These are phyloP conservation scores for Astragalus membranaceus DNA, from an alignment of 306 rosid genomes.

Conservation along the genomic window DNA sequence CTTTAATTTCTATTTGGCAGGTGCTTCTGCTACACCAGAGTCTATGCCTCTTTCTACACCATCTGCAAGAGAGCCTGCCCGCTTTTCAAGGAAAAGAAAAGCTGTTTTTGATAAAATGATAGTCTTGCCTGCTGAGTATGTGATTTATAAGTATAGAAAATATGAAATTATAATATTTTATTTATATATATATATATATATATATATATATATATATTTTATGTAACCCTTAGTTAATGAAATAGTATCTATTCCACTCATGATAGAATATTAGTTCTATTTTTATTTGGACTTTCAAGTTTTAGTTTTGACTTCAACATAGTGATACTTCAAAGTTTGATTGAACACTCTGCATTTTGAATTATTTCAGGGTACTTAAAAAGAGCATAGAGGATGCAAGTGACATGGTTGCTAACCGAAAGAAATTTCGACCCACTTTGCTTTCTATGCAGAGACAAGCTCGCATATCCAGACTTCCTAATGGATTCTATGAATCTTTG, in stretches of 20 bases:
- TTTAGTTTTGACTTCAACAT: not conserved
- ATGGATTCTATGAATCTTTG: slow-evolving; percentile 45
- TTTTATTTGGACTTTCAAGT: slow-evolving; percentile 9
- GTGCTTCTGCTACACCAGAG: slow-evolving; percentile 31
- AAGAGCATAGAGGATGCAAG: slow-evolving; percentile 40
- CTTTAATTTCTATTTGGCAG: slow-evolving; percentile 31
- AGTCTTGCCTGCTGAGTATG: slow-evolving; percentile 60
- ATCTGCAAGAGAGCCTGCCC: slow-evolving; percentile 32
- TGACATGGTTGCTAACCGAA: slow-evolving; percentile 50
- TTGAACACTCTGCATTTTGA: slow-evolving; percentile 3
- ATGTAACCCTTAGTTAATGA: not conserved
- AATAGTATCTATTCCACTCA: no score
- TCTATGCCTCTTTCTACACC: slow-evolving; percentile 50
- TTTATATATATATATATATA: no score
- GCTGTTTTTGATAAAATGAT: slow-evolving; percentile 33
- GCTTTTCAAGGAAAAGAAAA: slow-evolving; percentile 57
- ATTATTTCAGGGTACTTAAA: slow-evolving; percentile 48
- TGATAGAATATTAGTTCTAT: no score
- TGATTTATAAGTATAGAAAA: slow-evolving; percentile 10
- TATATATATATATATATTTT: not conserved
- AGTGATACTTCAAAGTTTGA: not conserved
- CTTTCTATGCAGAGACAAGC: slow-evolving; percentile 31
- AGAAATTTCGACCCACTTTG: slow-evolving; percentile 28
- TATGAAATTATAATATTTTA: not conserved
- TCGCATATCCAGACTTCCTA: slow-evolving; percentile 28